These are phyloP conservation scores for Chlamydomonas sp. DNA, from an alignment of 139 green algal genomes.

Conservation along the genomic window DNA sequence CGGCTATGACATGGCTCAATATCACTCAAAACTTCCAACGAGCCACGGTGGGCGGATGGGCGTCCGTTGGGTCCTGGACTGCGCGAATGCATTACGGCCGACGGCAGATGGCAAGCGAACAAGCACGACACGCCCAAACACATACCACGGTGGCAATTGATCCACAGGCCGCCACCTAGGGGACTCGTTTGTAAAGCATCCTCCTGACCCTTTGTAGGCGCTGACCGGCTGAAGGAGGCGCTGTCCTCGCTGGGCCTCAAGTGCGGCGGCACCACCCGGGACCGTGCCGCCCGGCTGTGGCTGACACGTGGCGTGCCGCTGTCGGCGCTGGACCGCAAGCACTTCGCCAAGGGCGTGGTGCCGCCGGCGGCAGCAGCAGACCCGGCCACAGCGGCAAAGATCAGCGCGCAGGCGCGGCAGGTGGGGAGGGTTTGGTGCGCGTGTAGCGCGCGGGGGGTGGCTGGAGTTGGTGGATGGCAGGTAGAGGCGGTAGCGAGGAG, in stretches of 20 bases:
- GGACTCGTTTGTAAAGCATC: neutral
- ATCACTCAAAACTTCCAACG: no score
- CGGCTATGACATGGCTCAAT: no score
- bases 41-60: no score
- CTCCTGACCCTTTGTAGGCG: conserved; percentile 47
- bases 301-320: conserved; percentile 70
- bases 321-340: conserved; percentile 74
- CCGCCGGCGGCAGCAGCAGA: conserved; percentile 36
- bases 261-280: conserved; percentile 86
- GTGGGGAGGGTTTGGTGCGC: neutral
- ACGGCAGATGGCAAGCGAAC: no score
- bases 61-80: no score
- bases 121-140: no score
- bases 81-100: no score
- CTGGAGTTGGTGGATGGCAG: conserved; percentile 52
- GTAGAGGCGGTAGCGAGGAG: no score
- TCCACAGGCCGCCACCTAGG: no score
- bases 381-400: neutral
- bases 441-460: neutral
- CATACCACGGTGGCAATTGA: no score
- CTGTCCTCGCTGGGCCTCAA: conserved; percentile 91
- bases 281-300: conserved; percentile 91
- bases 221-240: conserved; percentile 83
- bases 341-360: conserved; percentile 79
- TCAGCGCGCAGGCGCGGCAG: neutral